Conservation (phyloP, 257 asterid genomes). For the Plectranthus barbatus region DNA sequence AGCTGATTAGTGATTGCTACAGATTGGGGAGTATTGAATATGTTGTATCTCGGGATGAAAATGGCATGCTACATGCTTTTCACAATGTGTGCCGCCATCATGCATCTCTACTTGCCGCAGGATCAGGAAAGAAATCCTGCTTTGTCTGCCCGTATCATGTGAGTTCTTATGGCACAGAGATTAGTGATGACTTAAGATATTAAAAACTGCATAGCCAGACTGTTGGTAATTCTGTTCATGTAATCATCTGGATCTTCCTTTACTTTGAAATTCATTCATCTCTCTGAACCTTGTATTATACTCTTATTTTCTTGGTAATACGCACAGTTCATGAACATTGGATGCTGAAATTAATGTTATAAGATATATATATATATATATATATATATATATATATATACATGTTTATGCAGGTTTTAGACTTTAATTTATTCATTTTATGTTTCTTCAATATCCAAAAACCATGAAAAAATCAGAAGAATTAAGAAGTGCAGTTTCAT, state of each 20-base stretch:
- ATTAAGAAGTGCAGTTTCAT: not conserved
- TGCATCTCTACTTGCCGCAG: conserved; percentile 69
- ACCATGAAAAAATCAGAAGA: not conserved
- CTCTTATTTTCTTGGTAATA: not conserved
- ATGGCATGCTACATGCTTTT: conserved; percentile 53
- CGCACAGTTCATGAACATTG: too few relatives aligned
- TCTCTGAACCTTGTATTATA: not conserved
- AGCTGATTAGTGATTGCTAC: conserved; percentile 25
- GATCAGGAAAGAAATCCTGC: conserved; percentile 61
- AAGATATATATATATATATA: not conserved
- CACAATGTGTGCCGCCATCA: conserved; percentile 95
- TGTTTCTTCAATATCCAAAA: not conserved
- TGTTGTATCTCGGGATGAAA: conserved; percentile 67
- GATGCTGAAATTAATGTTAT: not conserved
- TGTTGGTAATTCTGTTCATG: not conserved
- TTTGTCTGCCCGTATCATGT: conserved; percentile 94
- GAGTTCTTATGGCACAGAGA: conserved; percentile 29
- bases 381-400: too few relatives aligned
- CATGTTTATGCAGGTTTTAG: not conserved
- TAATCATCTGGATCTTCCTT: not conserved
- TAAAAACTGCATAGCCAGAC: not conserved
- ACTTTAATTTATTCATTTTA: not conserved
- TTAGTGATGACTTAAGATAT: not conserved
- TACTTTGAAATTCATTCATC: not conserved
- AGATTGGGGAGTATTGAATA: conserved; percentile 79